phyloP scores from a whole-genome alignment of 345 rosid species.

The Melastoma malabathricum region DNA sequence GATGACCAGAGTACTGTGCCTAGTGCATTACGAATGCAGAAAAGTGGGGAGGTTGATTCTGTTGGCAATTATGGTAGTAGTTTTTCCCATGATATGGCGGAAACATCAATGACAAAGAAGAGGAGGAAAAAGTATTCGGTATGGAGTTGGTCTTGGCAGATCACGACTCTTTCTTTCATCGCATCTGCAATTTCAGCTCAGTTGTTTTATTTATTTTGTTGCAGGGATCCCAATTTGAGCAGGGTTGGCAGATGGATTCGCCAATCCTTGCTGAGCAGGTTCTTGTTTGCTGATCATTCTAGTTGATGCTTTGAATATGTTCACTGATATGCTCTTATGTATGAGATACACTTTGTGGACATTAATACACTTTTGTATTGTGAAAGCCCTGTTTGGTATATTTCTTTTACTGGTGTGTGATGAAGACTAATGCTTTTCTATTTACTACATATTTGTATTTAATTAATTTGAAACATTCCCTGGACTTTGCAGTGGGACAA shows the following conservation, averaged over 20 bases:
- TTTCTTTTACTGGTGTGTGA: too few species aligned
- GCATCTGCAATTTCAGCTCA: not conserved
- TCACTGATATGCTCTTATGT: too few species aligned
- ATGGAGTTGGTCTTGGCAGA: not conserved
- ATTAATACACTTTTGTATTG: too few species aligned
- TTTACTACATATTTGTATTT: too few species aligned
- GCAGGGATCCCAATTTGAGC: constrained; percentile 77
- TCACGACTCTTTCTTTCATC: too few species aligned
- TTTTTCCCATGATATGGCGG: constrained; percentile 58
- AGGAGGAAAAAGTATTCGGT: constrained; percentile 72
- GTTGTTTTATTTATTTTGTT: constrained; percentile 16
- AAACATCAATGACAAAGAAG: constrained; percentile 72
- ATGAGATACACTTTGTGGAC: too few species aligned
- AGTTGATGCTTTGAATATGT: too few species aligned
- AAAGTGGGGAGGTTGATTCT: constrained; percentile 75
- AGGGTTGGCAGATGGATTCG: constrained; percentile 64
- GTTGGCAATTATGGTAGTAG: constrained; percentile 53
- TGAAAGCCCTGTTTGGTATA: too few species aligned
- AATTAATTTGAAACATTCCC: constrained; percentile 6
- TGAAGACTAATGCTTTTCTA: too few species aligned
- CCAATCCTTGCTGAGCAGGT: constrained; percentile 64
- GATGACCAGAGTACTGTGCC: constrained; percentile 82
- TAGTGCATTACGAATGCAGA: constrained; percentile 65
- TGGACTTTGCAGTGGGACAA: constrained; percentile 18
- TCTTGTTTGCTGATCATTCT: constrained; percentile 1